Evolutionary conservation across 805 yeast genomes (phyloP).

Genomic region (Monosporozyma siamensis): DNA sequence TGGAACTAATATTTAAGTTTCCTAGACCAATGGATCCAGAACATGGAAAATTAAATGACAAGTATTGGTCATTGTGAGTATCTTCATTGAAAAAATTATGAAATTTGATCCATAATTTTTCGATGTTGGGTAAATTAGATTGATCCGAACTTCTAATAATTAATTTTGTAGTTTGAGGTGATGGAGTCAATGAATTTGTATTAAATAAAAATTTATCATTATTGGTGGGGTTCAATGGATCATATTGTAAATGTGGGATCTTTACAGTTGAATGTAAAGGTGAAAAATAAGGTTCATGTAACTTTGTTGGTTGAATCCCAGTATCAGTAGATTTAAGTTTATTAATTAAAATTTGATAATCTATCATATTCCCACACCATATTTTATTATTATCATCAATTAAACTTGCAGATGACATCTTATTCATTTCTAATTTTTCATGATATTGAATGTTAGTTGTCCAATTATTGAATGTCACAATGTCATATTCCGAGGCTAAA

Average conservation of each 20-base stretch:
- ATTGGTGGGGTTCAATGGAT: slow-evolving; percentile 9
- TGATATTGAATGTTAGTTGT: slow-evolving; percentile 57
- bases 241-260: slow-evolving; percentile 25
- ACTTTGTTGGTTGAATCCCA: neutral
- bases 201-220: slow-evolving; percentile 33
- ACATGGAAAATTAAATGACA: slow-evolving; percentile 60
- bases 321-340: slow-evolving; percentile 6
- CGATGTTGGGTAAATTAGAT: slow-evolving; percentile 42
- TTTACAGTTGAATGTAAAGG: slow-evolving; percentile 43
- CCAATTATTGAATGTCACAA: slow-evolving; percentile 47
- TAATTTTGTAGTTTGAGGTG: slow-evolving; percentile 35
- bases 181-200: slow-evolving; percentile 38
- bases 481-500: slow-evolving; percentile 31
- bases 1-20: slow-evolving; percentile 53
- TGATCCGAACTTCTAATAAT: slow-evolving; percentile 50
- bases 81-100: slow-evolving; percentile 10
- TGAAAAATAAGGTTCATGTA: slow-evolving; percentile 37
- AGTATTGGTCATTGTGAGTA: no score
- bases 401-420: slow-evolving; percentile 72
- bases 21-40: slow-evolving; percentile 78
- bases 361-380: slow-evolving; percentile 81
- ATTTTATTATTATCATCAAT: slow-evolving; percentile 37
- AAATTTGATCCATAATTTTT: slow-evolving; percentile 19
- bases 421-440: slow-evolving; percentile 75
- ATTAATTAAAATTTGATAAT: slow-evolving; percentile 38